Evolutionary conservation across 495 filamentous ascomycete species (phyloP).

Genomic region (Cladorrhinum samala): DNA sequence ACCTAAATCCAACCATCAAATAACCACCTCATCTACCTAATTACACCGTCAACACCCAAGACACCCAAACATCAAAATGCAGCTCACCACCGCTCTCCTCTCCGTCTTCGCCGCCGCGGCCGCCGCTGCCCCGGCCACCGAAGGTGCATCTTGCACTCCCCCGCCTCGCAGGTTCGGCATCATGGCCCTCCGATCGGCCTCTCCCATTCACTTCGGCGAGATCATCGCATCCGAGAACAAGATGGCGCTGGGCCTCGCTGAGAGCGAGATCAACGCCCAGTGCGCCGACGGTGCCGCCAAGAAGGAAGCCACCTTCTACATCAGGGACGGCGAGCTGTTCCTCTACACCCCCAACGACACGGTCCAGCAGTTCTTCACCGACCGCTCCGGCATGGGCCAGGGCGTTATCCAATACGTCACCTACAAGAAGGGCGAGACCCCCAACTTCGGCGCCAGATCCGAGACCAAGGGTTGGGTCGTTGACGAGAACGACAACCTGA

Average conservation of each 20-base stretch:
- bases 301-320: conserved; percentile 43
- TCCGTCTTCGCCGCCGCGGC: conserved; percentile 42
- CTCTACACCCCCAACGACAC: conserved; percentile 37
- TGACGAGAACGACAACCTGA: conserved; percentile 35
- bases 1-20: too few relatives aligned
- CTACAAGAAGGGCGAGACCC: conserved; percentile 21
- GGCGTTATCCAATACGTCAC: conserved; percentile 47
- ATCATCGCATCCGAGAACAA: conserved; percentile 39
- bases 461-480: conserved; percentile 41
- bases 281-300: conserved; percentile 34
- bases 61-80: conserved; percentile 8
- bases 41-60: too few relatives aligned
- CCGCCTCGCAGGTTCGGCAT: conserved; percentile 33
- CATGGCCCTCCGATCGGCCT: conserved; percentile 43
- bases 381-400: conserved; percentile 48
- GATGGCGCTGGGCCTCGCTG: conserved; percentile 37
- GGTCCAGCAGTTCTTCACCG: conserved; percentile 45
- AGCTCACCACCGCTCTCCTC: conserved; percentile 14
- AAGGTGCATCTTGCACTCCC: not conserved
- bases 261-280: conserved; percentile 32
- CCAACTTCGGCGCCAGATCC: conserved; percentile 29
- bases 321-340: conserved; percentile 40
- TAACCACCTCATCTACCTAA: too few relatives aligned
- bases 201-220: conserved; percentile 36
- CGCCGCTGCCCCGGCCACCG: conserved; percentile 16